Base-by-base conservation (phyloP, 1,139 yeast genomes). In the Geotrichum candidum region DNA sequence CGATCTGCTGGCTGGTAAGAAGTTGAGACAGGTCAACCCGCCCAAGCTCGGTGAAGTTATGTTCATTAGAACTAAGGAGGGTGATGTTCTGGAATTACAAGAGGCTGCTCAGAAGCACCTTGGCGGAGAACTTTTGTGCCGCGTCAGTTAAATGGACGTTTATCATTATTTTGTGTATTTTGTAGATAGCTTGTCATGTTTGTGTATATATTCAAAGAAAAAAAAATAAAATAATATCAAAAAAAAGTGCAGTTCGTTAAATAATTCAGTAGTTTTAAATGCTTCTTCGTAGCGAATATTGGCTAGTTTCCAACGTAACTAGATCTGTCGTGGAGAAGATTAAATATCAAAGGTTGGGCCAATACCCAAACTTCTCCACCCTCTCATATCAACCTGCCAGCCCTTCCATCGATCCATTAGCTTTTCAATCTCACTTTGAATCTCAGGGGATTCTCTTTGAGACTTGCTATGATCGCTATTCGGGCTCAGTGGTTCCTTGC, bases 21-120 rank as follows among this genome's bases (percentile, higher is more conserved):
- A 85, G 29, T 87, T 90, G 25, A 82, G 96, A 76, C 80, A 84
- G 68, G 84, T 92, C 65, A 82, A 84, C 69, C 96, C 97, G 0
- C 78, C 90, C 61, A 91, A 88, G 71, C 95, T 97, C 0, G 97
- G 97, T 35, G 99, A 94, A 75, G 82, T 90, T 65, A 83, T 92
- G 67, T 85, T 94, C 68, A 82, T 94, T 51, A 79, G 81, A 64
- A 64, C 65, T 38, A 75, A 74, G 38, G 78, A 78, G 61, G 80
- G 81, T 6, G 78, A 81, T 7, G 84, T 89, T 57, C 79, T 87
- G 56, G 79, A 89, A 68, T 91, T 90, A 62, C 90, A 88, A 69
- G 97, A 92, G 69, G 97, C 97, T 53, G 89, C 95, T 35, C 82
- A 84, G 67, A 86, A 83, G 72, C 83, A 86, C 63, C 72, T 86